Evolutionary conservation across 2,329 filamentous ascomycete genomes (phyloP).

Genomic region (Lecanoromycetidae sp.): DNA sequence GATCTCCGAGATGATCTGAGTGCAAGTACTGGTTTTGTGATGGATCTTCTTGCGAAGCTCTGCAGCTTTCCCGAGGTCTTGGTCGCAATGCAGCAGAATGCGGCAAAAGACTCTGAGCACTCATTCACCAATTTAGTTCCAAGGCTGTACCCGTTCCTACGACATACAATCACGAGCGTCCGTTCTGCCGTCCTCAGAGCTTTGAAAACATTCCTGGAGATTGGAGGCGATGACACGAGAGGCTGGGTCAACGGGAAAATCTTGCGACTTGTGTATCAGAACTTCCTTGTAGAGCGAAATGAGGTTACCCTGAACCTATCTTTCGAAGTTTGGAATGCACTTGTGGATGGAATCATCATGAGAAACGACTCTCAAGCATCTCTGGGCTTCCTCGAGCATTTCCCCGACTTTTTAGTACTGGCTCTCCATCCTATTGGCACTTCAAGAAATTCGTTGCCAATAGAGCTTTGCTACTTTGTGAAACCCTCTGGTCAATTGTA

Average conservation of each 20-base stretch:
- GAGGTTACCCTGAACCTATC: conserved; percentile 70
- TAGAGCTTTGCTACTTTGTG: conserved; percentile 81
- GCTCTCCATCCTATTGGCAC: conserved; percentile 87
- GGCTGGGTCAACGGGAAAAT: conserved; percentile 90
- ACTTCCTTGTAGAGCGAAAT: conserved; percentile 85
- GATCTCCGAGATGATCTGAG: conserved; percentile 95
- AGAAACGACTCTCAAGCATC: conserved; percentile 25
- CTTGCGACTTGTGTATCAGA: conserved; percentile 82
- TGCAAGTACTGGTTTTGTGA: conserved; percentile 93
- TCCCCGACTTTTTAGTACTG: conserved; percentile 71
- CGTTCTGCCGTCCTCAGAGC: conserved; percentile 87
- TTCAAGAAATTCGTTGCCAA: conserved; percentile 76
- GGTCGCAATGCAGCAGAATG: conserved; percentile 85
- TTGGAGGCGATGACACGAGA: conserved; percentile 66
- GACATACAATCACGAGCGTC: conserved; percentile 94
- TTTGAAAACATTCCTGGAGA: conserved; percentile 79
- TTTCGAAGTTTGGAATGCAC: conserved; percentile 71
- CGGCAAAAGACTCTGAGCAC: conserved; percentile 66
- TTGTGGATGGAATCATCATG: conserved; percentile 54
- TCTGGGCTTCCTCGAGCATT: conserved; percentile 57
- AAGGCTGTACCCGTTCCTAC: conserved; percentile 85
- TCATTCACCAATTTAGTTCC: conserved; percentile 90
- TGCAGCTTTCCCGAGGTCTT: conserved; percentile 90
- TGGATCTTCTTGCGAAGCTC: conserved; percentile 92
- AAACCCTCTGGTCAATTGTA: conserved; percentile 86